These are phyloP conservation scores for Aspergillus baeticus DNA, from an alignment of 495 filamentous ascomycete genomes.

Conservation along the genomic window DNA sequence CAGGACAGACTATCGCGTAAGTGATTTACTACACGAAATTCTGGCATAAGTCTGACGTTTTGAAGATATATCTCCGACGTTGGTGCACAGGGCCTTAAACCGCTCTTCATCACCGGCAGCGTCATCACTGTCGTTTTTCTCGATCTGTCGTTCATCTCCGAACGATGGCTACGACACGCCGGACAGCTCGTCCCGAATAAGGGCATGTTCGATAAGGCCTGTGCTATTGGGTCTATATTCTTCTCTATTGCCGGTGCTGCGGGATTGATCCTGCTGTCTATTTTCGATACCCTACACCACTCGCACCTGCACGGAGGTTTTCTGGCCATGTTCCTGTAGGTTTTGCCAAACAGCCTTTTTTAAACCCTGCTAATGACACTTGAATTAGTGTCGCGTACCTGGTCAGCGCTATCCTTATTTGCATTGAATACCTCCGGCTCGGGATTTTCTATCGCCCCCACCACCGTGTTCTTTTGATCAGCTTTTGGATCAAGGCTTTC, in stretches of 20 bases:
- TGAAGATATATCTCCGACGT: conserved; percentile 71
- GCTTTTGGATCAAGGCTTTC: conserved; percentile 76
- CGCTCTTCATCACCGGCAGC: conserved; percentile 83
- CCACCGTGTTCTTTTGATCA: conserved; percentile 67
- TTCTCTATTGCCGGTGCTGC: conserved; percentile 73
- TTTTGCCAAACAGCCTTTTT: not conserved
- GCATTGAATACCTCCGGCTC: conserved; percentile 82
- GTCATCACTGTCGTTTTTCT: conserved; percentile 78
- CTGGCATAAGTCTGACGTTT: not conserved
- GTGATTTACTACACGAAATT: conserved; percentile 10
- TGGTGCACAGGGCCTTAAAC: conserved; percentile 71
- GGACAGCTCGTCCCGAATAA: conserved; percentile 72
- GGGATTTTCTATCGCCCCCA: conserved; percentile 69
- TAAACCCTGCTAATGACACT: conserved; percentile 5
- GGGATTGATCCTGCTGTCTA: conserved; percentile 76
- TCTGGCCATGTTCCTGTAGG: conserved; percentile 78
- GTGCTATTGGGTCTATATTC: conserved; percentile 66
- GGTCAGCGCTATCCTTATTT: conserved; percentile 78
- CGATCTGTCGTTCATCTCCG: conserved; percentile 75
- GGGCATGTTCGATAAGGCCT: conserved; percentile 62
- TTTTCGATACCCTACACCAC: conserved; percentile 78
- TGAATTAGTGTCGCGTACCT: conserved; percentile 55
- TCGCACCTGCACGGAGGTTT: conserved; percentile 70
- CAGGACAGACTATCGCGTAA: conserved; percentile 70
- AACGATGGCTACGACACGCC: conserved; percentile 78